These are phyloP conservation scores for Silene uniflora DNA, from an alignment of 148 eudicot species.

Conservation along the genomic window DNA sequence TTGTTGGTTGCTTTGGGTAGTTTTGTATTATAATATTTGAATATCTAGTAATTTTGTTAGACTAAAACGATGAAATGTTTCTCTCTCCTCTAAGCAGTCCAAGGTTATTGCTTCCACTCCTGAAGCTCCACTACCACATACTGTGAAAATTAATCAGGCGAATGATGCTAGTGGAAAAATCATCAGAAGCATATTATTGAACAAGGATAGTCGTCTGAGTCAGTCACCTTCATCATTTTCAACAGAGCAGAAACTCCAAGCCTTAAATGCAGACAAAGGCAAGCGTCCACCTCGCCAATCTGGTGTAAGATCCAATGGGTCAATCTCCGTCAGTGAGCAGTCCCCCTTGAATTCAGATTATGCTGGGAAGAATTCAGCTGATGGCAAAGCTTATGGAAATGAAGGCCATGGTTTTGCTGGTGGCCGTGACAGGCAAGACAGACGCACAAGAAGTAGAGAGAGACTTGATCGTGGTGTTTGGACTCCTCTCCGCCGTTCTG, in stretches of 20 bases:
- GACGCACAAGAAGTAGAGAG: slow-evolving; percentile 74
- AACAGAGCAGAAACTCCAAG: slow-evolving; percentile 45
- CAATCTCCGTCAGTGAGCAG: slow-evolving; percentile 26
- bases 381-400: slow-evolving; percentile 44
- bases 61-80: background rate
- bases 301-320: slow-evolving; percentile 37
- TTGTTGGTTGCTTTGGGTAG: too few relatives aligned
- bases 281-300: slow-evolving; percentile 78
- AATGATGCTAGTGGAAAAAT: slow-evolving; percentile 83
- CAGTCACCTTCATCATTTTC: slow-evolving; percentile 41
- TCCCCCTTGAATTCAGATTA: slow-evolving; percentile 30
- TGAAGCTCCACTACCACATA: slow-evolving; percentile 37
- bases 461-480: slow-evolving; percentile 94
- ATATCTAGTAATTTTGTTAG: background rate
- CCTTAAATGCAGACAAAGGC: slow-evolving; percentile 58
- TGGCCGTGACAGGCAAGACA: slow-evolving; percentile 68
- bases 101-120: slow-evolving; percentile 38
- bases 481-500: slow-evolving; percentile 81
- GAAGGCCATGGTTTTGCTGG: slow-evolving; percentile 38
- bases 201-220: slow-evolving; percentile 53
- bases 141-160: slow-evolving; percentile 50
- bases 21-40: background rate
- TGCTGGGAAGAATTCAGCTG: slow-evolving; percentile 39
- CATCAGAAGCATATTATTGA: slow-evolving; percentile 65
- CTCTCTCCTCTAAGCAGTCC: slow-evolving; percentile 16